A percentile compares a stretch with the other conserved stretches of the same genome.
Conservation (phyloP, 352 stramenopile genomes). For the Blastocystis sp. region DNA sequence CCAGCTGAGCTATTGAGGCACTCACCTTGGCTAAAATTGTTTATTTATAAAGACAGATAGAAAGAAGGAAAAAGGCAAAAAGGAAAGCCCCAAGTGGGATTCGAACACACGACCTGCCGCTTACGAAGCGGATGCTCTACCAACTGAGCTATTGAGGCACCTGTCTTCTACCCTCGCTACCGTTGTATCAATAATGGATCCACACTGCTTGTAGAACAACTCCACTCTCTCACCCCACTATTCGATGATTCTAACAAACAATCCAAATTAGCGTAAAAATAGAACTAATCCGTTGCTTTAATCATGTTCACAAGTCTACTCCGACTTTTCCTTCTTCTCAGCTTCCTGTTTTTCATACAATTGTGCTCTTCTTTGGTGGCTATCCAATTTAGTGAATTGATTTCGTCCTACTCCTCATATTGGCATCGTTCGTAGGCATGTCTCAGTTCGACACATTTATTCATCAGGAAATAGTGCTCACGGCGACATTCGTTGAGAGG, state of each 20-base stretch:
- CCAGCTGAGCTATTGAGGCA: constrained; percentile 61
- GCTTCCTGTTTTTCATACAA: background rate
- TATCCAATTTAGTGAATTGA: background rate
- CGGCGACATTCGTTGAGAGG: constrained; percentile 87
- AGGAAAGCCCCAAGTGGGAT: constrained; percentile 59
- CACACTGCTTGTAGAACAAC: background rate
- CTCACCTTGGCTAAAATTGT: background rate
- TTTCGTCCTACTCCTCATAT: constrained; percentile 77
- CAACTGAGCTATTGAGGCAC: constrained; percentile 61
- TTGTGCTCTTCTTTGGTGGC: constrained; percentile 4
- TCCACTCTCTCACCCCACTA: background rate
- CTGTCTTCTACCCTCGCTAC: background rate
- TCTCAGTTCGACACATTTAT: constrained; percentile 88
- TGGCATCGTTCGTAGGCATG: constrained; percentile 97
- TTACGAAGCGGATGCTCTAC: constrained; percentile 61
- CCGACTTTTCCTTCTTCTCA: background rate
- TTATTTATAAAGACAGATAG: background rate
- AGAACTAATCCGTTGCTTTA: background rate
- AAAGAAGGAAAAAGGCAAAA: constrained; percentile 3
- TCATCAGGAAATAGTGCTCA: constrained; percentile 83
- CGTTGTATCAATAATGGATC: background rate
- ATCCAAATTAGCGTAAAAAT: background rate
- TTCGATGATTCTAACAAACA: constrained; percentile 4
- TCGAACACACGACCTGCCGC: constrained; percentile 61
- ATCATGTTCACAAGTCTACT: background rate